A percentile compares a stretch with the other conserved stretches of the same genome.
Evolutionary conservation across 768 basidiomycete genomes (phyloP).

Genomic region (Dacryopinax spathularia): DNA sequence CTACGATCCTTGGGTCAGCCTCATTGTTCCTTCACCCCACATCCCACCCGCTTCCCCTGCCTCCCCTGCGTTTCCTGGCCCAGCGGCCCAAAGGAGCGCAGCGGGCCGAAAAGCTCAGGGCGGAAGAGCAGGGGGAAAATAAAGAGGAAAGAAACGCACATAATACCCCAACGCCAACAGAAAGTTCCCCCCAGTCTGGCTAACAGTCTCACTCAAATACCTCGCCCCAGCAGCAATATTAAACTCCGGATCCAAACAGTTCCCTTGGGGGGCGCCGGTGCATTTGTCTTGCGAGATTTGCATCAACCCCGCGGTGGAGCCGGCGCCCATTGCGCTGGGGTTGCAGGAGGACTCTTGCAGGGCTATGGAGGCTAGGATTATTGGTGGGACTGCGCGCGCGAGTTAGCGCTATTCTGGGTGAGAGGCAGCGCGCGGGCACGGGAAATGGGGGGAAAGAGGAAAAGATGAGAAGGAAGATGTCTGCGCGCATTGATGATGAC

Average conservation of each 20-base stretch:
- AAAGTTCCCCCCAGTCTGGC: not conserved
- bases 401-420: not conserved
- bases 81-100: too few species aligned
- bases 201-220: not conserved
- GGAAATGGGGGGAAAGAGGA: not conserved
- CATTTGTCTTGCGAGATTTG: conserved; percentile 3
- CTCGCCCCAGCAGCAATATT: not conserved
- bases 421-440: not conserved
- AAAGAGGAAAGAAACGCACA: not conserved
- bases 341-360: not conserved
- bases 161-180: conserved; percentile 1
- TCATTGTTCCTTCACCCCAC: too few species aligned
- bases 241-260: not conserved
- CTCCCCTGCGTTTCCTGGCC: too few species aligned
- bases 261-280: not conserved
- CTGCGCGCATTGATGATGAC: not conserved
- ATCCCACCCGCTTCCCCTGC: too few species aligned
- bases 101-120: too few species aligned
- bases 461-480: not conserved
- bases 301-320: not conserved
- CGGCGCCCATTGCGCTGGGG: not conserved
- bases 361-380: conserved; percentile 1
- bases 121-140: too few species aligned
- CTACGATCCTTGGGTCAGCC: not conserved
- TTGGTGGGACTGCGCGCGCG: not conserved